Base-by-base conservation (phyloP, 805 yeast genomes). In the Pichia deserticola region DNA sequence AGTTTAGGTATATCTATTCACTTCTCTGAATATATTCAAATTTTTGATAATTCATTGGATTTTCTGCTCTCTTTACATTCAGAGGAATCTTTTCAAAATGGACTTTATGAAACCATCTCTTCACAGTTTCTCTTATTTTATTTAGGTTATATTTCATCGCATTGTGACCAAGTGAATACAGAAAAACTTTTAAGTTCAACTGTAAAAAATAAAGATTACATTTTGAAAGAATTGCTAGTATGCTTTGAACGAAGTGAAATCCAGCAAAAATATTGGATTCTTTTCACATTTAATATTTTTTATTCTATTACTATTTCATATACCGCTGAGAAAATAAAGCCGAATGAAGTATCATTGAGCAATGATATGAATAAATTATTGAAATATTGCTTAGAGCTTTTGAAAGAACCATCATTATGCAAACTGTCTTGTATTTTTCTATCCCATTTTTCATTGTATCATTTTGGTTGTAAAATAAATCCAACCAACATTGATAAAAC, bases 381-480 rank as follows among this genome's bases (percentile, higher is more conserved):
- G 0, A 51, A 51, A 36, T 55, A 68, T 33, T 52, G 71, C 25
- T 55, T 76, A 5, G 72, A 69, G 15, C 56, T 66, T 47, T 45
- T 76, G 29, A 75, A 72, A 41, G 61, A 62, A 28, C 59, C 54
- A 10, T 47, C 49, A 2, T 50, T 64, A 5, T 59, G 62, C 28
- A 54, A 49, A 5, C 46, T 63, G 7, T 60, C 79, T 0, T 70
- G 76, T 47, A 56, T 57, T 33, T 45, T 72, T n/a, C 54, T 72
- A 15, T 47, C 56, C 7, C 45, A 49, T 25, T 15, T 45, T 20
- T 39, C 56, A 1, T 33, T 57, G 5, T 32, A 53, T 15, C 40
- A 49, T 11, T 33, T 36, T 36, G 7, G 34, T 3, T n/a, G 32
- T 5, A 27, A n/a, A 3, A 29, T 28, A 8, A 20, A 25, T 10